Evolutionary conservation across 805 yeast species (phyloP).

Genomic region (Kazachstania psychrophila): DNA sequence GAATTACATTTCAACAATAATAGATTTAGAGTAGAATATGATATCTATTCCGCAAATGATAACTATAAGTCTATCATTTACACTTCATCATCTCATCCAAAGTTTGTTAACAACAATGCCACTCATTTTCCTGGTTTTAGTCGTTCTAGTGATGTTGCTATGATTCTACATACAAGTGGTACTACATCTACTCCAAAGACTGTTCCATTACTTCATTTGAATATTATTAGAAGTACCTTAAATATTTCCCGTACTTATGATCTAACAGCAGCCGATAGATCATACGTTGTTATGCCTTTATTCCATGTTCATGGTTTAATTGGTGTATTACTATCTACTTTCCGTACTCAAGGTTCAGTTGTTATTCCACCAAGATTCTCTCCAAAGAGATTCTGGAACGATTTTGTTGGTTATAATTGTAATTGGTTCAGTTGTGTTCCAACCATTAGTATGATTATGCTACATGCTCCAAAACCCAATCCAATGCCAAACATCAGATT

Average conservation of each 20-base stretch:
- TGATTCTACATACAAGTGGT: slow-evolving; percentile 65
- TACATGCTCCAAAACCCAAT: slow-evolving; percentile 42
- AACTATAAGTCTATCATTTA: slow-evolving; percentile 19
- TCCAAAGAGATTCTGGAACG: slow-evolving; percentile 52
- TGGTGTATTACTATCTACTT: slow-evolving; percentile 54
- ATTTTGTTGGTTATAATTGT: slow-evolving; percentile 41
- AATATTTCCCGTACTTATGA: slow-evolving; percentile 54
- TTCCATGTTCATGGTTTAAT: slow-evolving; percentile 71
- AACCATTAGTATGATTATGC: slow-evolving; percentile 59
- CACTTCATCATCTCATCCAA: slow-evolving; percentile 24
- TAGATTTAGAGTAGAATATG: slow-evolving; percentile 37
- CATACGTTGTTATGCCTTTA: slow-evolving; percentile 66
- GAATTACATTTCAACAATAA: slow-evolving; percentile 42
- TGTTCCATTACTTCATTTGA: slow-evolving; percentile 59
- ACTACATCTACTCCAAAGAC: slow-evolving; percentile 73
- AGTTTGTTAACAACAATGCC: slow-evolving; percentile 23
- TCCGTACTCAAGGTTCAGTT: slow-evolving; percentile 49
- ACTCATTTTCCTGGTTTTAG: slow-evolving; percentile 36
- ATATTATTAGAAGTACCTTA: slow-evolving; percentile 48
- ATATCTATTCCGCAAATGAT: slow-evolving; percentile 24
- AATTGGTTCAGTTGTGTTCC: slow-evolving; percentile 76
- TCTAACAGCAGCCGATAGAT: slow-evolving; percentile 39
- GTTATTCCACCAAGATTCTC: slow-evolving; percentile 57
- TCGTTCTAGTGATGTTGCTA: slow-evolving; percentile 45
- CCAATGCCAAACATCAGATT: slow-evolving; percentile 50